Evolutionary conservation across 2,329 filamentous ascomycete genomes (phyloP).

Genomic region (Gaeumannomyces tritici): DNA sequence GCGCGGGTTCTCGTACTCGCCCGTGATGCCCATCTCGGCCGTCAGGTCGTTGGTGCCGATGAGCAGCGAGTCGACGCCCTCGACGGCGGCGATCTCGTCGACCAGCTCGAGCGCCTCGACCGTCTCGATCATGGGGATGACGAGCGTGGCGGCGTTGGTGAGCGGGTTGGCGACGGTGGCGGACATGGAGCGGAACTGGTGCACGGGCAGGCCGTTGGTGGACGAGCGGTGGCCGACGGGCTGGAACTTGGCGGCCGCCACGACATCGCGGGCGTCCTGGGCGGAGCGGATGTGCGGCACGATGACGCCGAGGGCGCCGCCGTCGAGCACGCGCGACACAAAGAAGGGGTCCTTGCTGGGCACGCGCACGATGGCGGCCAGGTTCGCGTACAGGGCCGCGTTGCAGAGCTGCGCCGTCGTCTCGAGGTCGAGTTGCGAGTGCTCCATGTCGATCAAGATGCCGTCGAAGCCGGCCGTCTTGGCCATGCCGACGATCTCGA

Average conservation of each 20-base stretch:
- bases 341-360: constrained; percentile 27
- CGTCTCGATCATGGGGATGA: constrained; percentile 20
- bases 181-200: constrained; percentile 8
- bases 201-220: constrained; percentile 14
- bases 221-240: constrained; percentile 15
- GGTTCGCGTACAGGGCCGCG: constrained; percentile 25
- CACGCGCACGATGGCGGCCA: constrained; percentile 29
- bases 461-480: constrained; percentile 30
- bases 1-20: constrained; percentile 22
- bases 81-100: constrained; percentile 28
- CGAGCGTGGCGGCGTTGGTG: constrained; percentile 8
- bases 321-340: constrained; percentile 27
- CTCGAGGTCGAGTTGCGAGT: constrained; percentile 26
- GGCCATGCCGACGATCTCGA: constrained; percentile 25
- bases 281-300: constrained; percentile 27
- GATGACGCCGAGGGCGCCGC: constrained; percentile 28
- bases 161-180: constrained; percentile 7
- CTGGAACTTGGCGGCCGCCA: constrained; percentile 14
- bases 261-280: constrained; percentile 13
- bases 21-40: constrained; percentile 28
- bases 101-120: constrained; percentile 24
- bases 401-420: constrained; percentile 25
- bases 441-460: constrained; percentile 35
- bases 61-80: constrained; percentile 27
- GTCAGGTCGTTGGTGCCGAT: constrained; percentile 29